Evolutionary conservation across 2,329 filamentous ascomycete genomes (phyloP).

Genomic region (Ceratocystis cacaofunesta): DNA sequence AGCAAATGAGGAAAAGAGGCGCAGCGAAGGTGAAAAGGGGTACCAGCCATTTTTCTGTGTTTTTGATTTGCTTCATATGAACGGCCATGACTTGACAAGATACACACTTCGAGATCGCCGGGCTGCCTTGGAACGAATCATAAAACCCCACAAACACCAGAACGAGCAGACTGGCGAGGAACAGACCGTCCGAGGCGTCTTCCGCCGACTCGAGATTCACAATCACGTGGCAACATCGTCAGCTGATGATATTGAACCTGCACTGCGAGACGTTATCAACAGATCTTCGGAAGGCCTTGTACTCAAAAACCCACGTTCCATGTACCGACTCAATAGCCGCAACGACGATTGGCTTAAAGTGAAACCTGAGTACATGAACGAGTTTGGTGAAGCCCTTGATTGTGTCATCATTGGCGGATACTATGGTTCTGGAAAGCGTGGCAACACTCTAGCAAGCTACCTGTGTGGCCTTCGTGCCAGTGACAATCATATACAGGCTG

Average conservation of each 20-base stretch:
- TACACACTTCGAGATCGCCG: constrained; percentile 74
- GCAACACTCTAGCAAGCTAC: constrained; percentile 71
- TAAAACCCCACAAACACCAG: not conserved
- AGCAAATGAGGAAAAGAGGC: constrained; percentile 60
- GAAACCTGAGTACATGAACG: constrained; percentile 95
- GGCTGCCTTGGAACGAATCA: constrained; percentile 40
- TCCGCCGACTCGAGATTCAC: constrained; percentile 73
- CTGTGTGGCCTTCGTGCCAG: constrained; percentile 75
- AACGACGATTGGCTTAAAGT: constrained; percentile 98
- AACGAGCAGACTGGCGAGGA: not conserved
- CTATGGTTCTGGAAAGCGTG: constrained; percentile 74
- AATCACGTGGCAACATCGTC: constrained; percentile 50
- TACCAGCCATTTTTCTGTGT: constrained; percentile 62
- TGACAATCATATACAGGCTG: constrained; percentile 46
- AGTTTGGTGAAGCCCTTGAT: constrained; percentile 87
- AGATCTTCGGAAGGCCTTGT: constrained; percentile 83
- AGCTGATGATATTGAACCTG: constrained; percentile 59
- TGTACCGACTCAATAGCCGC: constrained; percentile 74
- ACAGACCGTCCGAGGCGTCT: constrained; percentile 48
- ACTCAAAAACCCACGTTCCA: constrained; percentile 79
- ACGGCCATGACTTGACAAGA: constrained; percentile 61
- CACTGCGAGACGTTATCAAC: constrained; percentile 68
- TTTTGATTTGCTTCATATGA: constrained; percentile 85
- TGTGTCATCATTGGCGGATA: constrained; percentile 83
- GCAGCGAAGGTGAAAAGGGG: constrained; percentile 39